Conservation (phyloP, 1,284 basidiomycete genomes). For the Marasmius fiardii region DNA sequence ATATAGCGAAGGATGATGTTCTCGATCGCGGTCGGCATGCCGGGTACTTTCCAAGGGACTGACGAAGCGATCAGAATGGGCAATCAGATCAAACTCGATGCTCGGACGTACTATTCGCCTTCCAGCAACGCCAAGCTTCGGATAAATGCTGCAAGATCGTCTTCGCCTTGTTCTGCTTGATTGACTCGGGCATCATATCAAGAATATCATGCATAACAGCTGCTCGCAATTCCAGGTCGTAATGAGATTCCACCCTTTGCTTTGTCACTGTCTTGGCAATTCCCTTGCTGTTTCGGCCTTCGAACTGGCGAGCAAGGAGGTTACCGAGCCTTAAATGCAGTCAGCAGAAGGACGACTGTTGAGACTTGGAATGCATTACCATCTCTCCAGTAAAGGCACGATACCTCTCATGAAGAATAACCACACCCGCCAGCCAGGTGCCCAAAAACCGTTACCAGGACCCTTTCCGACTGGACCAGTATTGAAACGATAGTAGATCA, state of each 20-base stretch:
- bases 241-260: constrained; percentile 98
- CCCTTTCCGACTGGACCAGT: constrained; percentile 99
- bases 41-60: constrained; percentile 95
- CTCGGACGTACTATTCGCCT: constrained; percentile 81
- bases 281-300: constrained; percentile 96
- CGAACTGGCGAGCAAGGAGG: constrained; percentile 95
- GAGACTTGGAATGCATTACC: constrained; percentile 40
- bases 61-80: constrained; percentile 6
- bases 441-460: constrained; percentile 99
- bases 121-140: constrained; percentile 99
- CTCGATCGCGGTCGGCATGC: constrained; percentile 98
- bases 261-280: constrained; percentile 97
- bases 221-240: constrained; percentile 95
- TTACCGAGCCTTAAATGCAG: constrained; percentile 78
- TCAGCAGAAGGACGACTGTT: not conserved
- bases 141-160: constrained; percentile 97
- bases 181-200: constrained; percentile 98
- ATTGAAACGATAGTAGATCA: constrained; percentile 99
- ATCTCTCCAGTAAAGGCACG: constrained; percentile 94
- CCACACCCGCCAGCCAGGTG: constrained; percentile 99
- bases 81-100: constrained; percentile 2
- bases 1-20: constrained; percentile 99
- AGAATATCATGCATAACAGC: constrained; percentile 99
- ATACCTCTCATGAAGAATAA: constrained; percentile 99
- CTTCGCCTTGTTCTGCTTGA: constrained; percentile 99